Evolutionary conservation across 1,284 basidiomycete genomes (phyloP).

Genomic region (Microbotryum intermedium): DNA sequence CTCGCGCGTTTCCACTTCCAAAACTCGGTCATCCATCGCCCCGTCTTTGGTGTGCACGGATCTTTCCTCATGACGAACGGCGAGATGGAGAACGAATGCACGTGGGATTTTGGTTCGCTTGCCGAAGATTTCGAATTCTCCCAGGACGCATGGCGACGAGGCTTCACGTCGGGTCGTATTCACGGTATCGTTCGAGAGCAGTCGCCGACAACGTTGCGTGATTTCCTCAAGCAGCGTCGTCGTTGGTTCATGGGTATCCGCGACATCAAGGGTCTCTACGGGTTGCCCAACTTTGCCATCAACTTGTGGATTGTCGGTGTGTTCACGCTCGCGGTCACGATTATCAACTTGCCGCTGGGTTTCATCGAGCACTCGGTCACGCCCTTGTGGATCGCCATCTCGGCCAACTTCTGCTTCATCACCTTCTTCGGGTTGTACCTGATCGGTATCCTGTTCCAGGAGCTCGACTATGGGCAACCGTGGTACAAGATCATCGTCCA

Average conservation of each 20-base stretch:
- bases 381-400: slow-evolving; percentile 40
- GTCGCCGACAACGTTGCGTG: slow-evolving; percentile 39
- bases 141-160: slow-evolving; percentile 42
- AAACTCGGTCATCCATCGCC: slow-evolving; percentile 39
- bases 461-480: slow-evolving; percentile 38
- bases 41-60: slow-evolving; percentile 43
- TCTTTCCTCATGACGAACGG: slow-evolving; percentile 43
- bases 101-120: slow-evolving; percentile 38
- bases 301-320: slow-evolving; percentile 43
- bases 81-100: slow-evolving; percentile 42
- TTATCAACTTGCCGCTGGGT: slow-evolving; percentile 42
- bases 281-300: slow-evolving; percentile 41
- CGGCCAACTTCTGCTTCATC: slow-evolving; percentile 41
- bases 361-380: slow-evolving; percentile 36
- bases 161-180: slow-evolving; percentile 41
- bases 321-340: slow-evolving; percentile 41
- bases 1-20: slow-evolving; percentile 43
- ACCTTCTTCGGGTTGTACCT: slow-evolving; percentile 40
- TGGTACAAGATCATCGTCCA: slow-evolving; percentile 38
- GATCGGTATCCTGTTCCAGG: slow-evolving; percentile 35
- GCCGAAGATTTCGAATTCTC: slow-evolving; percentile 44
- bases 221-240: slow-evolving; percentile 43
- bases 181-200: slow-evolving; percentile 43
- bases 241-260: slow-evolving; percentile 42
- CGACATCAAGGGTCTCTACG: slow-evolving; percentile 38